phyloP scores from a whole-genome alignment of 1,284 basidiomycete genomes.

The Salmacisia buchloeana region DNA sequence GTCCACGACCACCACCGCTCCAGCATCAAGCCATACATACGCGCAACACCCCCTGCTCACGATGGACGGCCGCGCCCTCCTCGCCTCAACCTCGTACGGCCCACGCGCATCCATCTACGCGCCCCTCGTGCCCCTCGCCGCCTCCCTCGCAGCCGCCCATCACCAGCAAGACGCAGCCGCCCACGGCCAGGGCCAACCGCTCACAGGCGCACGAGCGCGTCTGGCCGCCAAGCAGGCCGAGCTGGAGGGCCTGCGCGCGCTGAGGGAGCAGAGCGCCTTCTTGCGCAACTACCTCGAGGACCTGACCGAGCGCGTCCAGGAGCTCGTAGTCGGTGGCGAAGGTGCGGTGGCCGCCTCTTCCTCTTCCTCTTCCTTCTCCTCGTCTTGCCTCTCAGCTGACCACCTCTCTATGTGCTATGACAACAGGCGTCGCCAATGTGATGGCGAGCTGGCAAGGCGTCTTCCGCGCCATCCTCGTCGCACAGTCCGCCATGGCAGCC shows the following conservation, averaged over 20 bases:
- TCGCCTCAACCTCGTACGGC: not conserved
- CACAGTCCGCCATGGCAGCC: slow-evolving; percentile 18
- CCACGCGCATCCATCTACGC: slow-evolving; percentile 6
- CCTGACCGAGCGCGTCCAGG: slow-evolving; percentile 37
- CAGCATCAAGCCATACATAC: too few species aligned
- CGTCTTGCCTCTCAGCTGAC: not conserved
- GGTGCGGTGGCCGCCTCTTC: too few species aligned
- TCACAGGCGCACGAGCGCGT: slow-evolving; percentile 13
- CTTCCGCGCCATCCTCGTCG: slow-evolving; percentile 46
- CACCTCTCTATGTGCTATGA: not conserved
- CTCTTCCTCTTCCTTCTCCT: not conserved
- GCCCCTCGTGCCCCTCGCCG: not conserved
- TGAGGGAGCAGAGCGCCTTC: slow-evolving; percentile 40
- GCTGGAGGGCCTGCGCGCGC: slow-evolving; percentile 35
- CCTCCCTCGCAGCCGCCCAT: too few species aligned
- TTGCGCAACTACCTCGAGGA: slow-evolving; percentile 40
- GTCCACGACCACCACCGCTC: too few species aligned
- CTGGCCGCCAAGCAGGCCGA: slow-evolving; percentile 42
- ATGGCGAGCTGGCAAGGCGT: slow-evolving; percentile 46
- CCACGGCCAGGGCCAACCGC: too few species aligned
- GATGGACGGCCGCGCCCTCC: too few species aligned
- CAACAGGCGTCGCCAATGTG: slow-evolving; percentile 41
- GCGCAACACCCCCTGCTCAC: too few species aligned
- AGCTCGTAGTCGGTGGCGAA: slow-evolving; percentile 39
- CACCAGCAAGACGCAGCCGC: not conserved